These are phyloP conservation scores for Quambalaria eucalypti DNA, from an alignment of 1,284 basidiomycete genomes.

Conservation along the genomic window DNA sequence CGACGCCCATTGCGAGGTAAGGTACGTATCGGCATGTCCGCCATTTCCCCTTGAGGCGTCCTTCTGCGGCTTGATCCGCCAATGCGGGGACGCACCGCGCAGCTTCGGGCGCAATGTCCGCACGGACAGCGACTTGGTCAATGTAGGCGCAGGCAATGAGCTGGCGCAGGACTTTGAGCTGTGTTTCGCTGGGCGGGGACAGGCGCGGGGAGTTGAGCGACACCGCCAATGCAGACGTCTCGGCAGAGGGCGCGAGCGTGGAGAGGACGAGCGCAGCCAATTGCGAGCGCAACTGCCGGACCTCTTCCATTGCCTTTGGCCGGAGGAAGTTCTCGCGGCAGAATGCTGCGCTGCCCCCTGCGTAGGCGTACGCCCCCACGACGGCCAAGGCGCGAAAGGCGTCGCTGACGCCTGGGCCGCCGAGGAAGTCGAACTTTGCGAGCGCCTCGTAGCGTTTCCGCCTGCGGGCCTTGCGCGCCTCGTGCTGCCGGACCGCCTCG, in stretches of 20 bases:
- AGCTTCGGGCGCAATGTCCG: slow-evolving; percentile 59
- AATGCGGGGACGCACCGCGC: slow-evolving; percentile 12
- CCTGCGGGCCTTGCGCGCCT: slow-evolving; percentile 61
- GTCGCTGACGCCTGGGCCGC: slow-evolving; percentile 80
- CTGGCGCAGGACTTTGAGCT: slow-evolving; percentile 86
- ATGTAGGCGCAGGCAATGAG: slow-evolving; percentile 82
- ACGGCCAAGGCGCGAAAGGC: slow-evolving; percentile 79
- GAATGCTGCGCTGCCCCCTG: slow-evolving; percentile 65
- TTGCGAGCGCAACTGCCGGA: slow-evolving; percentile 88
- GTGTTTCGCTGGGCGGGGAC: slow-evolving; percentile 25
- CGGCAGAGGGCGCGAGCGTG: not conserved
- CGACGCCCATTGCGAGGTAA: slow-evolving; percentile 72
- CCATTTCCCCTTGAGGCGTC: slow-evolving; percentile 52
- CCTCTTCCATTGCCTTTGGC: slow-evolving; percentile 97
- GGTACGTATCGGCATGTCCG: slow-evolving; percentile 69
- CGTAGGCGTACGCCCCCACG: slow-evolving; percentile 90
- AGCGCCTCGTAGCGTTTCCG: slow-evolving; percentile 48
- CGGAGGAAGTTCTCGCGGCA: slow-evolving; percentile 86
- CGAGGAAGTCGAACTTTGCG: slow-evolving; percentile 69
- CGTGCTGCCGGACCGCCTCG: slow-evolving; percentile 56
- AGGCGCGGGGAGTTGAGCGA: slow-evolving; percentile 22
- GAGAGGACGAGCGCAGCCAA: slow-evolving; percentile 45
- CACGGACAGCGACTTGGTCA: slow-evolving; percentile 87
- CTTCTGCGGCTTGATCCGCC: slow-evolving; percentile 1
- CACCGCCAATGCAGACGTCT: slow-evolving; percentile 5